Conservation (phyloP, 306 rosid genomes). For the Sindora glabra region DNA sequence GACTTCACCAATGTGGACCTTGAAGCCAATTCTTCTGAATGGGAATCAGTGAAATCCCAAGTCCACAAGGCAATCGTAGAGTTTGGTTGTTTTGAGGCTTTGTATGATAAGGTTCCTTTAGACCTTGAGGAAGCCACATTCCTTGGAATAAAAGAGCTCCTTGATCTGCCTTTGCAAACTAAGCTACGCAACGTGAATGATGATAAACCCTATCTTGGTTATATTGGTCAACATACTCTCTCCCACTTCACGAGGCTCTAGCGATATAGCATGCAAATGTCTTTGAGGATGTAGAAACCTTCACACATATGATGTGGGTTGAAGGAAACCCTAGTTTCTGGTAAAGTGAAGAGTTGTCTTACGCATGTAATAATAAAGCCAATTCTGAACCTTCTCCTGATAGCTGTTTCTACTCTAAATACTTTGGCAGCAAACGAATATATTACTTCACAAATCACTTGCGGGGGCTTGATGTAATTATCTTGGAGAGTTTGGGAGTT, state of each 20-base stretch:
- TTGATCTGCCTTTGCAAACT: conserved; percentile 50
- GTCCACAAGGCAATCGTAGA: conserved; percentile 43
- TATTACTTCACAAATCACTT: conserved; percentile 29
- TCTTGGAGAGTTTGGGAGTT: conserved; percentile 54
- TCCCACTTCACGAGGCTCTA: conserved; percentile 39
- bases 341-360: no score
- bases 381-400: no score
- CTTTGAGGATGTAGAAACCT: conserved; percentile 25
- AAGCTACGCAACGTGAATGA: conserved; percentile 29
- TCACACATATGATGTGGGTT: conserved; percentile 38
- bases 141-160: conserved; percentile 32
- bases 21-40: conserved; percentile 15
- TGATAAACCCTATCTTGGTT: conserved; percentile 59
- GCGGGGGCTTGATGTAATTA: conserved; percentile 32
- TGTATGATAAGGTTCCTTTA: conserved; percentile 29
- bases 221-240: conserved; percentile 32
- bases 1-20: conserved; percentile 30
- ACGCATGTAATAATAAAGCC: no score
- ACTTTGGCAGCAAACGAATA: conserved; percentile 30
- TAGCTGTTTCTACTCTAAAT: no score
- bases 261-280: conserved; percentile 31
- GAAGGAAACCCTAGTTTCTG: conserved; percentile 43
- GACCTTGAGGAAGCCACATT: conserved; percentile 26
- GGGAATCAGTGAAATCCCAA: conserved; percentile 37
- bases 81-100: conserved; percentile 61